A percentile compares a stretch with the other conserved stretches of the same genome.
Conservation (phyloP, 116 monocot species). For the Iris pallida region DNA sequence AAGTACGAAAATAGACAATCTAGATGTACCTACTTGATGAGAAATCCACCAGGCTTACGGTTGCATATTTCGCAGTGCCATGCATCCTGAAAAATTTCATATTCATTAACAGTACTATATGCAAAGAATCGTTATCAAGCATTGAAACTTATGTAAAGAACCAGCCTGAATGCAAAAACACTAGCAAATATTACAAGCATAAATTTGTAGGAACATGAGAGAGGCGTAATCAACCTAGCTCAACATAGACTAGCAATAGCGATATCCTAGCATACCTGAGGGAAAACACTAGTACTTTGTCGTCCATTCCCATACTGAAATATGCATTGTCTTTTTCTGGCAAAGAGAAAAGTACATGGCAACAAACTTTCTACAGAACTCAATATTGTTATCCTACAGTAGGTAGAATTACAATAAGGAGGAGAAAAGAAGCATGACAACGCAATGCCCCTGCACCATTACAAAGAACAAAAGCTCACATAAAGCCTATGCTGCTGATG, state of each 20-base stretch:
- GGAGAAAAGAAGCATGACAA: neutral
- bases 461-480: constrained; percentile 25
- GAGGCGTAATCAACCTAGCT: no score
- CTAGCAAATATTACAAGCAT: no score
- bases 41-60: constrained; percentile 91
- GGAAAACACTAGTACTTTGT: constrained; percentile 69
- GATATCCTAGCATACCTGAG: constrained; percentile 40
- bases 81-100: constrained; percentile 10
- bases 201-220: no score
- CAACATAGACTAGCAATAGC: neutral
- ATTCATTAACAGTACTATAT: no score
- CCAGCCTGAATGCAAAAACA: no score
- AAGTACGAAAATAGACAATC: no score
- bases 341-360: constrained; percentile 64
- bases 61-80: constrained; percentile 85
- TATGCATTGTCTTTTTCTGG: constrained; percentile 76
- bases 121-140: no score
- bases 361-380: constrained; percentile 74
- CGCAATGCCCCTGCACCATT: neutral
- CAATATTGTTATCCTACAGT: constrained; percentile 72
- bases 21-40: no score
- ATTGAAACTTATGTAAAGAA: no score
- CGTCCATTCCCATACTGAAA: constrained; percentile 72
- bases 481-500: constrained; percentile 76
- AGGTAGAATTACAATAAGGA: neutral